Evolutionary conservation across 2,329 filamentous ascomycete genomes (phyloP).

Genomic region (Proliferodiscus dingleyae): DNA sequence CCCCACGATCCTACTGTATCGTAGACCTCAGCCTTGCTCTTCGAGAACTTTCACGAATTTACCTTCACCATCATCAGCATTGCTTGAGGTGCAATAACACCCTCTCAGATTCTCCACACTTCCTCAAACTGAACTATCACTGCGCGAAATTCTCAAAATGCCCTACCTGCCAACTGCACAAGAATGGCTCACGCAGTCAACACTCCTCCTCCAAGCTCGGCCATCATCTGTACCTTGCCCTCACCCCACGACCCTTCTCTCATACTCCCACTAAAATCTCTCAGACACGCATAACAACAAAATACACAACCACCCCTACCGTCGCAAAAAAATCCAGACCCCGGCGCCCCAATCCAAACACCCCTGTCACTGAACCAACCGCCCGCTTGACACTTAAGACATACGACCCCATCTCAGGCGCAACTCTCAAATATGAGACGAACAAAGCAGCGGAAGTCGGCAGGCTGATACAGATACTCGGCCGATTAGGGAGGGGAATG

Average conservation of each 20-base stretch:
- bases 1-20: no score
- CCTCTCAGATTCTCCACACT: not conserved
- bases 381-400: conserved; percentile 73
- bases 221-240: conserved; percentile 66
- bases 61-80: no score
- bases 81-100: no score
- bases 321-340: conserved; percentile 25
- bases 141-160: conserved; percentile 59
- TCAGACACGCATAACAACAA: conserved; percentile 86
- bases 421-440: conserved; percentile 85
- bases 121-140: not conserved
- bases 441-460: conserved; percentile 88
- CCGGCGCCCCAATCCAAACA: conserved; percentile 14
- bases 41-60: no score
- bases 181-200: conserved; percentile 87
- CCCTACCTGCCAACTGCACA: conserved; percentile 76
- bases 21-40: no score
- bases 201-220: conserved; percentile 77
- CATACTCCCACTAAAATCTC: no score
- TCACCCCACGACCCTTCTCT: conserved; percentile 6
- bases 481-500: conserved; percentile 67
- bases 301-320: conserved; percentile 65
- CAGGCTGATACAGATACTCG: conserved; percentile 70
- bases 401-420: conserved; percentile 76
- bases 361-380: conserved; percentile 27